Evolutionary conservation across 441 rosid genomes (phyloP), one percentile per base, ranked within the genome.

Genomic region (Bocquillonia castaneifolia): DNA sequence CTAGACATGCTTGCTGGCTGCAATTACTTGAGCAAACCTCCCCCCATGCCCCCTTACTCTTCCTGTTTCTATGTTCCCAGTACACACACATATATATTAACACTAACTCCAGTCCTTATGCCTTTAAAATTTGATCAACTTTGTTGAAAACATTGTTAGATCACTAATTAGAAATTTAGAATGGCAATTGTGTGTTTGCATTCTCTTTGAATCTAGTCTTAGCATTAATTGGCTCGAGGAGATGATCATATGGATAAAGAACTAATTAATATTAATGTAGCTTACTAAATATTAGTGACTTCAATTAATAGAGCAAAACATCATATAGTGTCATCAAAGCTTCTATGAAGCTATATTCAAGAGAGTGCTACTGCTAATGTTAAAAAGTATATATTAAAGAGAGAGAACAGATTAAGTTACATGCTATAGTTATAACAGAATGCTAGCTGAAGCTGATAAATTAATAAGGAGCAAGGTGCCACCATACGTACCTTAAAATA

Each of bases 401-500:
- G 23, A 39, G 6, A 20, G 18, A 34, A 1, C 9, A 48, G 6
- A 6, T 1, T 2, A 47, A 6, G 20, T 8, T n/a, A 6, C 6
- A 22, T 23, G 37, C 9, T 3, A 18, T 5, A 20, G 32, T 0
- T 10, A 0, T 59, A 13, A 1, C 0, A 61, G 34, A 42, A 42
- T 42, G 13, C 32, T 40, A 9, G n/a, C n/a, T n/a, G n/a, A 31
- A 50, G 32, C 5, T 64, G 10, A 53, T 31, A 18, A 40, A 36
- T 23, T n/a, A n/a, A n/a, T n/a, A 13, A 50, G 17, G 17, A 52
- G 45, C 13, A 53, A 29, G 0, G 2, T 48, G 37, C 15, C 57
- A 18, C 18, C 39, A 36, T 59, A 59, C 76, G 76, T 60, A n/a
- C n/a, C n/a, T n/a, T n/a, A n/a, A n/a, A n/a, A n/a, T 48, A 5